Percentiles rank a stretch among this genome's conserved stretches.
Conservation (phyloP, 2,329 filamentous ascomycete genomes). For the Juglanconis sp. region DNA sequence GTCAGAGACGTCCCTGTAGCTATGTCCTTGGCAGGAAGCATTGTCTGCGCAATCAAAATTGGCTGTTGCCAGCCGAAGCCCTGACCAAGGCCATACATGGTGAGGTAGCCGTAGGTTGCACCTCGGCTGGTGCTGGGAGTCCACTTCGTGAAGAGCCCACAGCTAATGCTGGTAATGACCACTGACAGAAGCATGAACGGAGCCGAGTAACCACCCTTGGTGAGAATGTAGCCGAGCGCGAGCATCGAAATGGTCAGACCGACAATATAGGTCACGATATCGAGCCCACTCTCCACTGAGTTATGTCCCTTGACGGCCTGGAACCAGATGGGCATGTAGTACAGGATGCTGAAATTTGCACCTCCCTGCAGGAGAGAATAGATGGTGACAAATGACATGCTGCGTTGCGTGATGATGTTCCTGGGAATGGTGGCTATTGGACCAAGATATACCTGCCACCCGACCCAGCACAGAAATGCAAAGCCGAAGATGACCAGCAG, state of each 20-base stretch:
- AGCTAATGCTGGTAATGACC: slow-evolving; percentile 8
- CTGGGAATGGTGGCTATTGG: slow-evolving; percentile 34
- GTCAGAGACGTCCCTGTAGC: no score
- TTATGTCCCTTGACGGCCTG: slow-evolving; percentile 29
- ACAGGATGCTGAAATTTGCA: slow-evolving; percentile 29
- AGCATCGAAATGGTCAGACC: slow-evolving; percentile 35
- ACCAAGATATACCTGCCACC: neutral
- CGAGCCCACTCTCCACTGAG: slow-evolving; percentile 35
- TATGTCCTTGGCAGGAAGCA: no score
- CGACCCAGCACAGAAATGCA: slow-evolving; percentile 22
- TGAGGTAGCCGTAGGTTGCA: slow-evolving; percentile 3
- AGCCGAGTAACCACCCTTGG: neutral
- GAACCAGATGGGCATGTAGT: slow-evolving; percentile 32
- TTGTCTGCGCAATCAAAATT: neutral
- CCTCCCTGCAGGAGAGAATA: slow-evolving; percentile 32
- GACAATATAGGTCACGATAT: slow-evolving; percentile 38
- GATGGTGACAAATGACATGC: slow-evolving; percentile 30
- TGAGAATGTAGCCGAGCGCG: slow-evolving; percentile 27
- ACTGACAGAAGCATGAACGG: slow-evolving; percentile 25
- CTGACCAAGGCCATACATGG: neutral
- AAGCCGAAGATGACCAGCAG: slow-evolving; percentile 34
- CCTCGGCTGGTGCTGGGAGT: neutral
- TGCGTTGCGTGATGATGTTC: slow-evolving; percentile 37
- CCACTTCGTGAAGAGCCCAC: neutral
- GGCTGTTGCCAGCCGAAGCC: neutral